Percentiles rank a stretch among this genome's conserved stretches.
These are phyloP conservation scores for Leptodontidium sp. DNA, from an alignment of 2,329 filamentous ascomycete genomes.

Conservation along the genomic window DNA sequence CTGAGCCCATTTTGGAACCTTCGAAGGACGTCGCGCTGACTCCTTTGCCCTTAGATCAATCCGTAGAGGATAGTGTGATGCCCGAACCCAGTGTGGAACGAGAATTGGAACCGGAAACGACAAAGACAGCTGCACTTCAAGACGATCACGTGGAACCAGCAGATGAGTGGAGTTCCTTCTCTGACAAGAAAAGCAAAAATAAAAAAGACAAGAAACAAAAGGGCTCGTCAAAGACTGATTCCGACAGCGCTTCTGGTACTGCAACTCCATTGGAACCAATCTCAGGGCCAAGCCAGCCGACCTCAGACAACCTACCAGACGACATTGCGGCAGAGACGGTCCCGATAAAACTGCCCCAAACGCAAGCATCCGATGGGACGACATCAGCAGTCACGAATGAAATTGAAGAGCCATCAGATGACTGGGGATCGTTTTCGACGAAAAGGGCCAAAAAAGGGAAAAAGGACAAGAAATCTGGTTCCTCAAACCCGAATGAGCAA, in stretches of 20 bases:
- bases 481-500: slow-evolving; percentile 24
- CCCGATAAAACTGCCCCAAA: background rate
- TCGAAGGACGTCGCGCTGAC: slow-evolving; percentile 24
- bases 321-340: background rate
- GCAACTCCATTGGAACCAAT: slow-evolving; percentile 24
- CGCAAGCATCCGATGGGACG: background rate
- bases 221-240: slow-evolving; percentile 20
- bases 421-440: slow-evolving; percentile 8
- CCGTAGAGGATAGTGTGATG: slow-evolving; percentile 9
- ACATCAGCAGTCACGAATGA: background rate
- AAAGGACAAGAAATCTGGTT: slow-evolving; percentile 30
- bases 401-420: slow-evolving; percentile 23
- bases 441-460: slow-evolving; percentile 37
- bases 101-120: background rate
- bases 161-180: slow-evolving; percentile 30
- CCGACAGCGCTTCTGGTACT: slow-evolving; percentile 20
- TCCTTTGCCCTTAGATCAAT: slow-evolving; percentile 26
- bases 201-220: slow-evolving; percentile 28
- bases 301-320: background rate
- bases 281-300: slow-evolving; percentile 8
- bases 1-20: slow-evolving; percentile 23
- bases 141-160: slow-evolving; percentile 23
- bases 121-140: background rate
- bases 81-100: background rate
- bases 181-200: slow-evolving; percentile 30